A percentile compares a stretch with the other conserved stretches of the same genome.
phyloP scores from a whole-genome alignment of 768 basidiomycete genomes.

The Mycena epipterygia region DNA sequence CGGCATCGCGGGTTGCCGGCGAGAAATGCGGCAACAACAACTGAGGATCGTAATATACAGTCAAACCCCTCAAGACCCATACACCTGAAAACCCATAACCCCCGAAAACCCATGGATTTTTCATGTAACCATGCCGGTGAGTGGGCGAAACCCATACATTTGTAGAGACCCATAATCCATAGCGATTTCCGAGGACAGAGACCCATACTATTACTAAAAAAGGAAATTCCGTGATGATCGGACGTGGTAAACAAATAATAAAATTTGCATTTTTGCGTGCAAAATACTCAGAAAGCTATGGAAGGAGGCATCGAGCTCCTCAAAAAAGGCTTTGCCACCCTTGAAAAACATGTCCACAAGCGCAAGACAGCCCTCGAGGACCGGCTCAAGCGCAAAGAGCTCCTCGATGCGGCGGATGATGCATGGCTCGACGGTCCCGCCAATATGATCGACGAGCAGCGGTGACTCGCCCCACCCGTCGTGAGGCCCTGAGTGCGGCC shows the following conservation, averaged over 20 bases:
- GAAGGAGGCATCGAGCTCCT: not conserved
- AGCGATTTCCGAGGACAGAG: not conserved
- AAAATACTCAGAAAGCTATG: not conserved
- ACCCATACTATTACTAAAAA: slow-evolving; percentile 24
- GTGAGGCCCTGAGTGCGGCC: slow-evolving; percentile 28
- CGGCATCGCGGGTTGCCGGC: no score
- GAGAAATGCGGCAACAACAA: no score
- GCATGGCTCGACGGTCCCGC: slow-evolving; percentile 8
- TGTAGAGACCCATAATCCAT: slow-evolving; percentile 22
- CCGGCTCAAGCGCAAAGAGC: not conserved
- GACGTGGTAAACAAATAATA: no score
- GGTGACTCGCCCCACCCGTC: slow-evolving; percentile 30
- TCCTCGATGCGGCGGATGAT: not conserved
- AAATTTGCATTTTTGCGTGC: not conserved
- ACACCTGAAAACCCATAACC: no score
- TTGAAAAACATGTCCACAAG: not conserved
- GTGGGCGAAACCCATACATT: no score
- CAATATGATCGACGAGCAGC: slow-evolving; percentile 6
- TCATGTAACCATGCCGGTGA: no score
- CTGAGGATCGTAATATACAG: no score
- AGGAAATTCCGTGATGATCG: slow-evolving; percentile 12
- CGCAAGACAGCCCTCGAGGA: not conserved
- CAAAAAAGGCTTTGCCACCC: slow-evolving; percentile 1
- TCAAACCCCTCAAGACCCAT: no score
- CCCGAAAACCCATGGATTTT: no score